Conservation (phyloP, 1,284 basidiomycete genomes). For the Tremellales sp. region DNA sequence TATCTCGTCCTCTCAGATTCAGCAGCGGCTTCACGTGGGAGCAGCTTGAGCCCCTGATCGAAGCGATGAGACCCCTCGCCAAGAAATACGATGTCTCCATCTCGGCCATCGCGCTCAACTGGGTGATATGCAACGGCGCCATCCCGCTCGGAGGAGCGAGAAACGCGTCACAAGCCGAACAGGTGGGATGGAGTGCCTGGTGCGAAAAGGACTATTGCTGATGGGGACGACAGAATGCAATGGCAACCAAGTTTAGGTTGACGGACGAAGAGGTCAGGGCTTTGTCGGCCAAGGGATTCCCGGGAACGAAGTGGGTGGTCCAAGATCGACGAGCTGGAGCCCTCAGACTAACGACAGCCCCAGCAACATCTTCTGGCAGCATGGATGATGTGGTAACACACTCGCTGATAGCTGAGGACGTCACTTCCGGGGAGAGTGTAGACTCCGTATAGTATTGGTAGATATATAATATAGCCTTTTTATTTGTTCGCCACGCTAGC, state of each 20-base stretch:
- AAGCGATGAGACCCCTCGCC: conserved; percentile 33
- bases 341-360: neutral
- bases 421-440: no score
- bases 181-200: conserved; percentile 16
- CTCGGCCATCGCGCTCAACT: conserved; percentile 44
- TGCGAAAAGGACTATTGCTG: neutral
- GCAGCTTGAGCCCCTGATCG: conserved; percentile 39
- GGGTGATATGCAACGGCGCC: conserved; percentile 47
- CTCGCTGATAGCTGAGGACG: no score
- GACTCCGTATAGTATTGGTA: no score
- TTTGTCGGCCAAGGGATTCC: conserved; percentile 19
- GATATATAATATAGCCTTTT: no score
- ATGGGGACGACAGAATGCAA: conserved; percentile 21
- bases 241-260: conserved; percentile 27
- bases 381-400: no score
- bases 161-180: conserved; percentile 40
- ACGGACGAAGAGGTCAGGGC: conserved; percentile 21
- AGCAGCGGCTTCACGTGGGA: conserved; percentile 26
- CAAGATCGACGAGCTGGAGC: neutral
- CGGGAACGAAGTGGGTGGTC: conserved; percentile 28
- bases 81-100: conserved; percentile 35
- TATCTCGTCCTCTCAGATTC: conserved; percentile 9
- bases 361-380: conserved; percentile 26
- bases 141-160: conserved; percentile 47
- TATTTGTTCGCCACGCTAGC: no score